These are phyloP conservation scores for Leonotis leonurus DNA, from an alignment of 257 asterid species.

Conservation along the genomic window DNA sequence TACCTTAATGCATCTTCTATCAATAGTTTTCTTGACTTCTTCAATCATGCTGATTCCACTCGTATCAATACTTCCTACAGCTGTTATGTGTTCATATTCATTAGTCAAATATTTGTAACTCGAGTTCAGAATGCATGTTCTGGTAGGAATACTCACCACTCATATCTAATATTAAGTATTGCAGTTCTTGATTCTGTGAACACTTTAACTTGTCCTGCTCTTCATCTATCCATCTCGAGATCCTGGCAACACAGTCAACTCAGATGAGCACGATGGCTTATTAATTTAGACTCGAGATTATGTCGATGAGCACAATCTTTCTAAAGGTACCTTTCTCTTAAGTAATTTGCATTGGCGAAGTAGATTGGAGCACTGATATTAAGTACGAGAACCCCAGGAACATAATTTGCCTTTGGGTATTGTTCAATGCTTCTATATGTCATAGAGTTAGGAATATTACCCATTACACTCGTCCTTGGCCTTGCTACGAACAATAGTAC, in stretches of 20 bases:
- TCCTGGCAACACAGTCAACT: conserved; percentile 26
- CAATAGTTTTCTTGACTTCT: conserved; percentile 48
- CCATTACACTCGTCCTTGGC: conserved; percentile 57
- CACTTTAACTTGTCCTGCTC: conserved; percentile 47
- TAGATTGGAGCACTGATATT: conserved; percentile 51
- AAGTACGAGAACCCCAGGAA: conserved; percentile 54
- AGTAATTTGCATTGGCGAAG: conserved; percentile 63
- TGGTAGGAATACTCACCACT: conserved; percentile 39
- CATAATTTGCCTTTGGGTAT: conserved; percentile 45
- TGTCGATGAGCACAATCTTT: neutral
- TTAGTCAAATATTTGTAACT: conserved; percentile 1
- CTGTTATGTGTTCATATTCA: conserved; percentile 28
- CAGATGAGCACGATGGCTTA: conserved; percentile 7
- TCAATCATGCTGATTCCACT: conserved; percentile 69
- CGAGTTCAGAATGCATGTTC: neutral
- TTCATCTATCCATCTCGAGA: conserved; percentile 71
- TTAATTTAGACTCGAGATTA: neutral
- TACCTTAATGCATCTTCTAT: conserved; percentile 55
- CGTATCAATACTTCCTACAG: conserved; percentile 63
- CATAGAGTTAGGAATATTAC: conserved; percentile 49
- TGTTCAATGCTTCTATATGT: conserved; percentile 62
- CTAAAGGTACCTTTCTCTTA: conserved; percentile 54
- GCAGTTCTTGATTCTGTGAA: conserved; percentile 32
- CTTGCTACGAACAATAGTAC: conserved; percentile 58
- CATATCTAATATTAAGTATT: conserved; percentile 60